phyloP scores from a whole-genome alignment of 352 stramenopile genomes.

The Phytophthora pisi region DNA sequence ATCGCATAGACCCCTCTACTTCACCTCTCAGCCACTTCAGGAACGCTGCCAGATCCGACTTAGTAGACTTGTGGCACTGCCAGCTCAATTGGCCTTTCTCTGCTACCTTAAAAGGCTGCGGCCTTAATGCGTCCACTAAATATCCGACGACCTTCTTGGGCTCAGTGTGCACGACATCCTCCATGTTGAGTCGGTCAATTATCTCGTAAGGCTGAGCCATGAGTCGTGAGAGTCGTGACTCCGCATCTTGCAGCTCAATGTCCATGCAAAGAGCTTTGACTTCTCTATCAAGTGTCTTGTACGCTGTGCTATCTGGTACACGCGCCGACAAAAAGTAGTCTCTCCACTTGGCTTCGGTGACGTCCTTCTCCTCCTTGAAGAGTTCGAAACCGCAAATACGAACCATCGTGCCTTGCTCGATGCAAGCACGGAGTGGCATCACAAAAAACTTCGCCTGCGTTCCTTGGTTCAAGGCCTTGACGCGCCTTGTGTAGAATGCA shows the following conservation, averaged over 20 bases:
- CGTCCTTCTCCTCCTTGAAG: conserved; percentile 4
- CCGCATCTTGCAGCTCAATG: conserved; percentile 1
- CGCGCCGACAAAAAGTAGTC: not conserved
- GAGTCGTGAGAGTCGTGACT: conserved; percentile 7
- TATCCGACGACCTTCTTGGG: conserved; percentile 13
- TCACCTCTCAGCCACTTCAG: not conserved
- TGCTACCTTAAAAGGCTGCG: conserved; percentile 2
- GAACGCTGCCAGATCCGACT: not conserved
- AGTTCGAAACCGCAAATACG: conserved; percentile 2
- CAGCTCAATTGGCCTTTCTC: conserved; percentile 13
- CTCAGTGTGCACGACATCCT: conserved; percentile 6
- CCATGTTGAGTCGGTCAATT: conserved; percentile 22
- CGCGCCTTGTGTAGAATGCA: conserved; percentile 13
- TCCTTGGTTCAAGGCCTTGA: conserved; percentile 16
- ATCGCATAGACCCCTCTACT: not conserved
- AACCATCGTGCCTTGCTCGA: conserved; percentile 3
- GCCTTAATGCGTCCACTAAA: not conserved
- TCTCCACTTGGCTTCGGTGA: not conserved
- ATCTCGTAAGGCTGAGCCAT: conserved; percentile 16
- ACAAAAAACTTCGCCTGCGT: not conserved
- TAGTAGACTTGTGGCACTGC: conserved; percentile 9
- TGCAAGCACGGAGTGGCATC: conserved; percentile 1
- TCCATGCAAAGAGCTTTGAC: conserved; percentile 6
- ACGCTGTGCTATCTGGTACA: not conserved
- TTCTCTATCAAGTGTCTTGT: not conserved